Percentiles rank a stretch among this genome's conserved stretches.
Evolutionary conservation across 1,284 basidiomycete genomes (phyloP).

Genomic region (Malassezia furfur): DNA sequence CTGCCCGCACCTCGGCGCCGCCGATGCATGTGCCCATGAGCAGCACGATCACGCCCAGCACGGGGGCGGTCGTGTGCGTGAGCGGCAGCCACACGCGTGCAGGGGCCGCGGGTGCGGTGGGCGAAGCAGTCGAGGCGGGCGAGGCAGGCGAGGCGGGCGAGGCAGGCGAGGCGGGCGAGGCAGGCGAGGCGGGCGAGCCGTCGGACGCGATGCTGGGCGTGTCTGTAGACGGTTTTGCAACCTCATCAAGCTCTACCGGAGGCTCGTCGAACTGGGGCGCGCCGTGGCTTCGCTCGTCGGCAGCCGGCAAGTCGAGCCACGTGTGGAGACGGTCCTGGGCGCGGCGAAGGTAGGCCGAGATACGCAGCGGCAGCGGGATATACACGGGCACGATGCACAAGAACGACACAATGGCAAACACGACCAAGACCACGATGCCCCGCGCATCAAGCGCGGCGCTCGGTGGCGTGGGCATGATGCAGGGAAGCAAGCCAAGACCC

Average conservation of each 20-base stretch:
- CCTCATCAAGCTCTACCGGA: no score
- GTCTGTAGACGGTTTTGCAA: no score
- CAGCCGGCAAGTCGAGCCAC: no score
- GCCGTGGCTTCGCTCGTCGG: no score
- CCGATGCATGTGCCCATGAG: conserved; percentile 67
- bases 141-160: no score
- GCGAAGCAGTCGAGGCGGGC: no score
- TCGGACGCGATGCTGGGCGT: neutral
- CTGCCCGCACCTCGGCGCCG: conserved; percentile 58
- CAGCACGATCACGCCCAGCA: conserved; percentile 67
- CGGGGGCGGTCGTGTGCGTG: conserved; percentile 53
- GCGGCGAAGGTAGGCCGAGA: conserved; percentile 13
- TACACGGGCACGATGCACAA: conserved; percentile 35
- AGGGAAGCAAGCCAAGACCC: no score
- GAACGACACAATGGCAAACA: conserved; percentile 41
- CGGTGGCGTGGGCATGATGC: neutral
- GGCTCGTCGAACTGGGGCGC: no score
- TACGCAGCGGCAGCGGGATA: conserved; percentile 25
- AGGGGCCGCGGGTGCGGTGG: no score
- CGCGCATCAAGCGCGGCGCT: conserved; percentile 29
- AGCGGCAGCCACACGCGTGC: conserved; percentile 5
- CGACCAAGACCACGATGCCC: conserved; percentile 43
- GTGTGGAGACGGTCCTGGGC: no score
- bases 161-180: no score
- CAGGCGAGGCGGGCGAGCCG: no score